Evolutionary conservation across 129 eudicot species (phyloP), one percentile per base, ranked within the genome.

Genomic region (Lactuca sativa): DNA sequence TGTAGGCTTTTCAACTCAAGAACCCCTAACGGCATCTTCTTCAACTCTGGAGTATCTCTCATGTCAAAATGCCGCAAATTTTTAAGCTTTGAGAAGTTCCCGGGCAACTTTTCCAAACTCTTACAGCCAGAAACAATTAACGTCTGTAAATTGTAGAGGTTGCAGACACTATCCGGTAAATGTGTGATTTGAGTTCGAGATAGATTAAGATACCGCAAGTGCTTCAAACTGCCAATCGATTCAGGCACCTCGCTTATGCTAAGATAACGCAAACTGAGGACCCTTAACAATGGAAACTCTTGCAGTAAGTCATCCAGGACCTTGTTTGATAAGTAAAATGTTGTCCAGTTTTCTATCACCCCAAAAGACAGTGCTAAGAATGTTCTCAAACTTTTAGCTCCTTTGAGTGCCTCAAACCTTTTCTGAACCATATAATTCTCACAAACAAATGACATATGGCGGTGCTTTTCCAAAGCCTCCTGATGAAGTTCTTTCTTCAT

Each of bases 21-120:
- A 53, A 52, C 80, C 17, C 78, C 86, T 5, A 17, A 64, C 0
- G 92, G 92, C 80, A 83, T 44, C 33, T 63, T 74, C 18, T 69
- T 64, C 62, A 82, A 75, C 51, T 7, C 41, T 36, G 64, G 70
- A 15, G 89, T 84, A 14, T 69, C 59, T 4, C 77, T 34, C 11
- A 51, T 74, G 30, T 86, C 83, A 66, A 83, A 76, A 77, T 83
- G 86, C 14, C 82, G 67, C 6, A 86, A 57, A 58, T 71, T 80
- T 6, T 59, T 56, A 15, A 86, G 58, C 21, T 74, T 43, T 32
- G 61, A 65, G 30, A 77, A n/a, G 38, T 43, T 34, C 4, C 70
- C 49, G 5, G 85, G 83, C 66, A 82, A 34, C 73, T 74, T 80
- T 17, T 12, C 4, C 41, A 82, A 44, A 18, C 7, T 6, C 2